Evolutionary conservation across 805 yeast species (phyloP), one percentile per base, ranked within the genome.

Genomic region (Hanseniaspora lachancei): DNA sequence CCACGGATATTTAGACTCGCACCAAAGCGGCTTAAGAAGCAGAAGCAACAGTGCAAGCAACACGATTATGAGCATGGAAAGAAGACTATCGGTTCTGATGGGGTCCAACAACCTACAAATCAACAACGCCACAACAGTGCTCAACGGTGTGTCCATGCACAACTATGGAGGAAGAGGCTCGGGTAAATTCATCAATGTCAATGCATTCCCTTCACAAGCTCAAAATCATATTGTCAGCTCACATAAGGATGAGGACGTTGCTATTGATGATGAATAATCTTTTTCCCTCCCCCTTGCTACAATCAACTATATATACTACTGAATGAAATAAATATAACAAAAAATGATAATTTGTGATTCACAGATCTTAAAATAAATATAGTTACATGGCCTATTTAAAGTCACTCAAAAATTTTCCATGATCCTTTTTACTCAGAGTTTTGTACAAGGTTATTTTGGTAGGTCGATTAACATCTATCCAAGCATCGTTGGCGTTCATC

Each of bases 81-180:
- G 58, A 49, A 46, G 58, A 49, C 38, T 55, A 9, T 55, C 55
- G 13, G 51, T 44, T 5, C 21, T 55, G 18, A 35, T 49, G 47
- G 55, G 54, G n/a, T 27, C 47, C 4, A 23, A 36, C 12, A 50
- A 42, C 24, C 13, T 50, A 15, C 54, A 50, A 18, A 32, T 50
- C n/a, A 34, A 35, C 40, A 21, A 23, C 20, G 10, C 15, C 8
- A 42, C 54, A 12, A 5, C 29, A 12, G 23, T 18, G 15, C 29
- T 43, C 40, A 10, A 34, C 24, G 36, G 27, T 36, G 18, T 16
- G 34, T n/a, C 47, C 24, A 18, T 41, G 48, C 6, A 43, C 49
- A 5, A 24, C 9, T 18, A 46, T 10, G 35, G 36, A 9, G 42
- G 55, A 51, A 35, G 55, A 36, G 49, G 55, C 18, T 51, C 55